Conservation (phyloP, 345 rosid genomes). For the Cardamine resedifolia region DNA sequence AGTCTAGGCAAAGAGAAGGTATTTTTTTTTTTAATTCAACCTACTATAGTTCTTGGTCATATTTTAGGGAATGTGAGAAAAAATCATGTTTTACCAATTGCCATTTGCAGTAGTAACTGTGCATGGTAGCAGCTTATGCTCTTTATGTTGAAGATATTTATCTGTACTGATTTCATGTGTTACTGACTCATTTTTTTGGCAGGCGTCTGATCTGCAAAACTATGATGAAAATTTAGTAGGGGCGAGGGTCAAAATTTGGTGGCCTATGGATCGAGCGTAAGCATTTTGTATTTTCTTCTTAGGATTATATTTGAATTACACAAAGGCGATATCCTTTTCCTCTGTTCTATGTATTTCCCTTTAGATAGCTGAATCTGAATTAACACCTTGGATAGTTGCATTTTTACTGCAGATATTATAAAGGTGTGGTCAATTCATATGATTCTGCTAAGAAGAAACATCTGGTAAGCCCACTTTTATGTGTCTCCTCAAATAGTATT, state of each 20-base stretch:
- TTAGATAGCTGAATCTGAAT: conserved; percentile 11
- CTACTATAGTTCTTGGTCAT: not conserved
- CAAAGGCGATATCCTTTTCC: not conserved
- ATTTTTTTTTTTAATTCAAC: conserved; percentile 21
- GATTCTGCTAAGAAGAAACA: conserved; percentile 69
- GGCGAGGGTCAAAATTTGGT: conserved; percentile 76
- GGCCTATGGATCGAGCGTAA: conserved; percentile 85
- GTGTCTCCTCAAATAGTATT: not conserved
- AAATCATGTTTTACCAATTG: not conserved
- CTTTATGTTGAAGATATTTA: conserved; percentile 13
- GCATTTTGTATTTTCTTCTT: conserved; percentile 13
- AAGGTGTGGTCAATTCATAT: conserved; percentile 63
- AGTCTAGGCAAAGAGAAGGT: conserved; percentile 58
- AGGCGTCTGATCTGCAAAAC: conserved; percentile 56
- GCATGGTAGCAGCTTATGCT: conserved; percentile 9
- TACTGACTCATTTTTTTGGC: conserved; percentile 34
- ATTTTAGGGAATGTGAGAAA: not conserved
- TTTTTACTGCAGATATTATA: conserved; percentile 60
- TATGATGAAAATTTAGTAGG: conserved; percentile 65
- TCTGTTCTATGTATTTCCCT: conserved; percentile 8
- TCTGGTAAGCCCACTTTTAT: conserved; percentile 48
- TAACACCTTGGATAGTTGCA: conserved; percentile 1
- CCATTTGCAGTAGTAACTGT: conserved; percentile 19
- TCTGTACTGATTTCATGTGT: not conserved
- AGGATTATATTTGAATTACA: not conserved